Evolutionary conservation across 805 yeast genomes (phyloP).

Genomic region (Yamadazyma scolyti): DNA sequence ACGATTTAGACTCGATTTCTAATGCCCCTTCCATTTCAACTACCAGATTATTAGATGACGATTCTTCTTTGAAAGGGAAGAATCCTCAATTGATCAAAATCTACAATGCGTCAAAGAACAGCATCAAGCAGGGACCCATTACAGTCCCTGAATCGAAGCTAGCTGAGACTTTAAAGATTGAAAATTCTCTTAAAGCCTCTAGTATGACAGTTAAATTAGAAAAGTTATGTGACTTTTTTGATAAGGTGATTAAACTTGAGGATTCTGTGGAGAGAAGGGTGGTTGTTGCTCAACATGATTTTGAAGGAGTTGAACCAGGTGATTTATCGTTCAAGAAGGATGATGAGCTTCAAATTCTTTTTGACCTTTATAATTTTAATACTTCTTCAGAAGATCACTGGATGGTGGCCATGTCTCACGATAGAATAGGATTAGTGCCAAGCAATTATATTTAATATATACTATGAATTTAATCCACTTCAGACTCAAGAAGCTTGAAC

Average conservation of each 20-base stretch:
- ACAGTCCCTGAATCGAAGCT: conserved; percentile 7
- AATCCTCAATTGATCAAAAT: conserved; percentile 18
- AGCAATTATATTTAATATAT: conserved; percentile 17
- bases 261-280: conserved; percentile 3
- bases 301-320: conserved; percentile 31
- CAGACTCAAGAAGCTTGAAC: conserved; percentile 37
- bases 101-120: conserved; percentile 33
- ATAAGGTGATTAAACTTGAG: conserved; percentile 10
- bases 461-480: conserved; percentile 14
- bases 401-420: conserved; percentile 27
- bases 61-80: conserved; percentile 8
- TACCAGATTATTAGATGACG: conserved; percentile 9
- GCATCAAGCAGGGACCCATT: conserved; percentile 28
- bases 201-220: conserved; percentile 24
- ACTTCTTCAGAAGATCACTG: conserved; percentile 21
- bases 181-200: conserved; percentile 14
- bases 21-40: conserved; percentile 14
- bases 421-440: conserved; percentile 37
- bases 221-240: conserved; percentile 20
- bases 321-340: conserved; percentile 34
- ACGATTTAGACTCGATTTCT: conserved; percentile 5
- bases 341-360: conserved; percentile 28
- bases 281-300: conserved; percentile 17
- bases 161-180: too few relatives aligned
- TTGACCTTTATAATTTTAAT: conserved; percentile 26